Base-by-base conservation (phyloP, 306 rosid genomes). In the Lathyrus oleraceus region DNA sequence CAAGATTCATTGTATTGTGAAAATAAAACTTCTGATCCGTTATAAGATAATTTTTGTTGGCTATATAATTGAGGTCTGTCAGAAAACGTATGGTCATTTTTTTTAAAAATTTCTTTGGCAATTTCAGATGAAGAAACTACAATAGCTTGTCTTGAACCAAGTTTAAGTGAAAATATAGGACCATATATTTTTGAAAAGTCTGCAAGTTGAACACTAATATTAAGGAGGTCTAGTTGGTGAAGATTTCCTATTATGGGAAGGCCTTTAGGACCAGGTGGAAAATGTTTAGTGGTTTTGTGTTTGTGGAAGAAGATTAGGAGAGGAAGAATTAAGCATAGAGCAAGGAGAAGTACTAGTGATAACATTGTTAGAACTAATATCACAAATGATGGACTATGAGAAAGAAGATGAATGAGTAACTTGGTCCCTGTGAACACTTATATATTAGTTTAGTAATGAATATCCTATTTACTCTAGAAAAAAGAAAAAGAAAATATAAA, bases 171-270 rank as follows among this genome's bases (percentile, higher is more conserved):
- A 79, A 85, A 82, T 3, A 85, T 0, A 1, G 87, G 79, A 0
- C 85, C 83, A 5, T 82, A 64, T 40, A 23, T 27, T 71, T 17
- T 53, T 21, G 60, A 53, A 20, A 53, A 21, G 21, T 53, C 84
- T 43, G 49, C 60, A 79, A 80, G 64, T 1, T 79, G 67, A 8
- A 44, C 27, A 70, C 61, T 25, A 57, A 78, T 64, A 8, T 2
- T 0, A 14, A 71, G 38, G 3, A 15, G 17, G 20, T 83, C 35
- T 1, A 84, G 64, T 5, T 70, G 85, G 69, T 82, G 87, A n/a
- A 85, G 62, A 39, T 85, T 83, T 1, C 89, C 87, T 1, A 77
- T 79, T 23, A 82, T 53, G 4, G 89, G 89, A 67, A 85, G 85
- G 25, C 74, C 80, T 28, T 51, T 78, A 25, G 89, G 89, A 65